Conservation (phyloP, 192 early-diverging fungal genomes). For the Oehlia diaphana region DNA sequence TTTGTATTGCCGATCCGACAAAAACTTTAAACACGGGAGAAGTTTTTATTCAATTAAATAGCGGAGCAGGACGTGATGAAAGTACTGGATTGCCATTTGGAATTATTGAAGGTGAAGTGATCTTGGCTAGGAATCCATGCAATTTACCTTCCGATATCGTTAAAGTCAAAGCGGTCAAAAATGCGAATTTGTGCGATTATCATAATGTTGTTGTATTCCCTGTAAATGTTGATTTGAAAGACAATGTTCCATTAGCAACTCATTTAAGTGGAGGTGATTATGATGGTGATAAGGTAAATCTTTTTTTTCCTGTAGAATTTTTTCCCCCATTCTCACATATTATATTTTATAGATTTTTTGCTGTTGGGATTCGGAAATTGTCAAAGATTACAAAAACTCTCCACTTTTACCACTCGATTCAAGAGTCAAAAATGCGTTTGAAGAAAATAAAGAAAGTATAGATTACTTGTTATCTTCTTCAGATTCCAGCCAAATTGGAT, state of each 20-base stretch:
- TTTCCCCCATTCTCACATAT: too few species aligned
- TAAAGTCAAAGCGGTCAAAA: slow-evolving; percentile 11
- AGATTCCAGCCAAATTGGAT: background rate
- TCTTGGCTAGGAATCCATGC: slow-evolving; percentile 20
- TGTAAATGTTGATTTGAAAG: background rate
- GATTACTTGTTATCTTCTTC: background rate
- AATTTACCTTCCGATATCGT: background rate
- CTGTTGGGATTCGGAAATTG: slow-evolving; percentile 40
- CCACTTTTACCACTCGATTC: background rate
- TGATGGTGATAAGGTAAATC: slow-evolving; percentile 27
- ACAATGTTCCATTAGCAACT: slow-evolving; percentile 1
- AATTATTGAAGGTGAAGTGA: slow-evolving; percentile 35
- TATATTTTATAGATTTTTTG: slow-evolving; percentile 37
- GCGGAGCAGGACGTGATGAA: slow-evolving; percentile 27
- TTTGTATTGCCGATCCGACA: slow-evolving; percentile 40
- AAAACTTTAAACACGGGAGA: slow-evolving; percentile 29
- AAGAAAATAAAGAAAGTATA: slow-evolving; percentile 4
- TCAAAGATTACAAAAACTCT: slow-evolving; percentile 19
- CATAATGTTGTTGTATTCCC: slow-evolving; percentile 28
- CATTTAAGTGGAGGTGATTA: slow-evolving; percentile 25
- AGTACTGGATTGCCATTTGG: slow-evolving; percentile 24
- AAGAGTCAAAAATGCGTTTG: slow-evolving; percentile 29
- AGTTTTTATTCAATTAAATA: slow-evolving; percentile 35
- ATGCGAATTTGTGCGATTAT: background rate
- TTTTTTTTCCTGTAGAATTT: background rate